A percentile compares a stretch with the other conserved stretches of the same genome.
phyloP scores from a whole-genome alignment of 805 yeast genomes.

The Maudiozyma barnettii region DNA sequence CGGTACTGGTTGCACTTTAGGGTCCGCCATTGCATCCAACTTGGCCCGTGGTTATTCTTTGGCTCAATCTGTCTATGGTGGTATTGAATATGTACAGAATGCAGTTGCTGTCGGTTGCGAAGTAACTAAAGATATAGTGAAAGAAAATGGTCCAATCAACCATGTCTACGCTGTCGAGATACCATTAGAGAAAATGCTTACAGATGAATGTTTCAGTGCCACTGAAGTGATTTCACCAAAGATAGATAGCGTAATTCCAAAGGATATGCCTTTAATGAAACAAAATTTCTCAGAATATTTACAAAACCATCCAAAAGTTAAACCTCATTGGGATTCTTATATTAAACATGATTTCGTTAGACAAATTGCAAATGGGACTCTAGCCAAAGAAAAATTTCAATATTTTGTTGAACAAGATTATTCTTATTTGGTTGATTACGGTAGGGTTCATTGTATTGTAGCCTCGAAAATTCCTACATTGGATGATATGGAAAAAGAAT shows the following conservation, averaged over 20 bases:
- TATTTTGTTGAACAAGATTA: constrained; percentile 52
- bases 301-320: constrained; percentile 45
- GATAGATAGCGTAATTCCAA: not conserved
- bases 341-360: constrained; percentile 53
- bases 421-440: constrained; percentile 58
- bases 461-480: constrained; percentile 52
- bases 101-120: constrained; percentile 44
- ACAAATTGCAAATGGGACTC: constrained; percentile 41
- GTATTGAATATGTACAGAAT: constrained; percentile 56
- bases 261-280: constrained; percentile 5
- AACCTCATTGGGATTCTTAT: constrained; percentile 48
- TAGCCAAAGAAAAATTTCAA: constrained; percentile 42
- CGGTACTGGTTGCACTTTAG: constrained; percentile 86
- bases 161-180: constrained; percentile 40
- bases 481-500: constrained; percentile 41
- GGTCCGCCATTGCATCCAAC: constrained; percentile 71
- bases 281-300: constrained; percentile 40
- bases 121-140: constrained; percentile 28
- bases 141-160: constrained; percentile 68
- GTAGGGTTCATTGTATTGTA: constrained; percentile 54
- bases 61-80: constrained; percentile 41
- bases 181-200: constrained; percentile 29
- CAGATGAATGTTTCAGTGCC: constrained; percentile 26
- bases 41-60: constrained; percentile 47
- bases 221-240: constrained; percentile 8